A percentile compares a stretch with the other conserved stretches of the same genome.
These are phyloP conservation scores for Acmispon strigosus DNA, from an alignment of 306 rosid species.

Conservation along the genomic window DNA sequence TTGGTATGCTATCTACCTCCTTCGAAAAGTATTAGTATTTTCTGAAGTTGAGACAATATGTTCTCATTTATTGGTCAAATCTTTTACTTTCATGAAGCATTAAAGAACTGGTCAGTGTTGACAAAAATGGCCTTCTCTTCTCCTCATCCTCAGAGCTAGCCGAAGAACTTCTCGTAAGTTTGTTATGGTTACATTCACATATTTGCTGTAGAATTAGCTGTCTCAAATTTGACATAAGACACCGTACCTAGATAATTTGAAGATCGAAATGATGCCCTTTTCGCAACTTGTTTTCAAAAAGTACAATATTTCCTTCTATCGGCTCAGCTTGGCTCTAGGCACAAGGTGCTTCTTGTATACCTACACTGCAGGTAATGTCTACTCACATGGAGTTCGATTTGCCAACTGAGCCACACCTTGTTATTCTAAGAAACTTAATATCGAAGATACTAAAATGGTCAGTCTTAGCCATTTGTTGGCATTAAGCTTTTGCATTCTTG, in stretches of 20 bases:
- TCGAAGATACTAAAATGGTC: neutral
- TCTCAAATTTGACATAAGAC: too few relatives aligned
- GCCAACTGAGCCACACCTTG: neutral
- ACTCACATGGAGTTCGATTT: neutral
- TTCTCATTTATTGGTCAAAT: constrained; percentile 5
- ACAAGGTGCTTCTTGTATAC: too few relatives aligned
- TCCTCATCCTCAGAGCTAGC: constrained; percentile 93
- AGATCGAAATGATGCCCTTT: too few relatives aligned
- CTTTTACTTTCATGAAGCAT: constrained; percentile 46
- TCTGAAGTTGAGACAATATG: neutral
- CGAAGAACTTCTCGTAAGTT: constrained; percentile 81
- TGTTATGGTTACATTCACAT: neutral
- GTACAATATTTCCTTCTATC: too few relatives aligned
- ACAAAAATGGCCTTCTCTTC: constrained; percentile 79
- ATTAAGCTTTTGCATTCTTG: neutral
- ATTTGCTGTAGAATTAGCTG: neutral
- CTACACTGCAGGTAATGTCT: neutral
- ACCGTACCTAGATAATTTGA: too few relatives aligned
- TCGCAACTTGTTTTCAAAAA: too few relatives aligned
- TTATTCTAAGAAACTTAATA: neutral
- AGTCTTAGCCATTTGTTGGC: neutral
- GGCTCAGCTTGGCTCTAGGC: too few relatives aligned
- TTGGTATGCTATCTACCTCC: constrained; percentile 44
- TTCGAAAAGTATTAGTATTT: constrained; percentile 1
- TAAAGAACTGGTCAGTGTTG: constrained; percentile 78